Evolutionary conservation across 2,329 filamentous ascomycete genomes (phyloP), one percentile per base, ranked within the genome.

Genomic region (Aphanoascus verrucosus): DNA sequence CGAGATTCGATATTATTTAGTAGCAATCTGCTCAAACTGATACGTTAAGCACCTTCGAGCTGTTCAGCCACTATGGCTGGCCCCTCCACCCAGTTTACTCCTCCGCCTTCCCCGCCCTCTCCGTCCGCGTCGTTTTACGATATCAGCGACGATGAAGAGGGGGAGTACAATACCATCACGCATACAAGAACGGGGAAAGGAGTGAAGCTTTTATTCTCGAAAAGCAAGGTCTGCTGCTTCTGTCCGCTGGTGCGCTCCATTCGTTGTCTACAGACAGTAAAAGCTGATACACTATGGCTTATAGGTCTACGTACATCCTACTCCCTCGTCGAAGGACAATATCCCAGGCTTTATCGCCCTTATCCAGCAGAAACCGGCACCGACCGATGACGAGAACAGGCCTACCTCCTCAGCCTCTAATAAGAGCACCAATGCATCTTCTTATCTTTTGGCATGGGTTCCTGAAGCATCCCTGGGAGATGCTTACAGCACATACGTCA

Each of bases 131-230:
- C 88, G 63, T 93, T 91, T 75, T 96, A 95, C 75, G 91, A 91
- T 65, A 77, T 97, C 77, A 95, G 88, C 69, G 94, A 98, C 74
- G 89, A 95, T 65, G 90, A 95, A 59, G 93, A 97, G 71, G 86
- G 85, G 61, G 93, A 87, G 43, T 98, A 98, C 73, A 87, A 94
- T 67, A 97, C 89, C 15, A 88, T 98, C 64, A 85, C 88, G 3
- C 87, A 94, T 65, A 80, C 82, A 3, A 81, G 80, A 60, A 82
- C 82, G 1, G 85, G 86, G 0, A 81, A 81, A 59, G 93, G 58
- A 1, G 93, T 98, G 44, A 98, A 97, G 72, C 76, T 98, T 32
- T 76, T 98, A 12, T 96, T 86, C 64, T 91, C 89, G 17, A 98
- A 98, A 74, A 96, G 89, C 84, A 98, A 97, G 78, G 86, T 87